phyloP scores from a whole-genome alignment of 106 monocot species.

The Amphibolis antarctica region DNA sequence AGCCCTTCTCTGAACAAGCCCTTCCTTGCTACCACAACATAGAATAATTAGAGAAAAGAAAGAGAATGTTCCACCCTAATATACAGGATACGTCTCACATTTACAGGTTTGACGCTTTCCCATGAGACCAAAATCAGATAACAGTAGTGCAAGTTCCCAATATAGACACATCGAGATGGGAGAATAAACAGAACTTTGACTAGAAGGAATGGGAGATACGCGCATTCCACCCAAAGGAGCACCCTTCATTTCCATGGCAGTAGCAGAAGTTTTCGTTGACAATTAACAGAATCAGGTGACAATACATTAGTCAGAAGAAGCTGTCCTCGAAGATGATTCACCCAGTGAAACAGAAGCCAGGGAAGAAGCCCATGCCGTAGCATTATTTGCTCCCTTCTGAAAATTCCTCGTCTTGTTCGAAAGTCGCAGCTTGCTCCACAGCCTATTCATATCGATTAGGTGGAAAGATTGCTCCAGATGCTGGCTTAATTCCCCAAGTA shows the following conservation, averaged over 20 bases:
- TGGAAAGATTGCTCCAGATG: slow-evolving; percentile 20
- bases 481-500: slow-evolving; percentile 42
- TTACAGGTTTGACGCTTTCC: slow-evolving; percentile 3
- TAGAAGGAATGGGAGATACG: background rate
- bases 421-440: slow-evolving; percentile 58
- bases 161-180: slow-evolving; percentile 1
- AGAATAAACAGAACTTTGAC: background rate
- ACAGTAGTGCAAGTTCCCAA: background rate
- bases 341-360: slow-evolving; percentile 78
- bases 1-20: no score
- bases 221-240: background rate
- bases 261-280: no score
- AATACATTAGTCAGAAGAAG: background rate
- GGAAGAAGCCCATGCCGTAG: slow-evolving; percentile 76
- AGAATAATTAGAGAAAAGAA: background rate
- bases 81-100: background rate
- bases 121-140: slow-evolving; percentile 4
- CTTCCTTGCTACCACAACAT: background rate
- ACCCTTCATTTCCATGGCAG: no score
- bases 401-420: slow-evolving; percentile 54
- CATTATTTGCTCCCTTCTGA: slow-evolving; percentile 65
- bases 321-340: slow-evolving; percentile 42
- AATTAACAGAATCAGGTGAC: background rate
- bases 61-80: no score
- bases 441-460: slow-evolving; percentile 41